Percentiles rank a stretch among this genome's conserved stretches.
Evolutionary conservation across 2,329 filamentous ascomycete species (phyloP).

Genomic region (Hypoxylon sp.): DNA sequence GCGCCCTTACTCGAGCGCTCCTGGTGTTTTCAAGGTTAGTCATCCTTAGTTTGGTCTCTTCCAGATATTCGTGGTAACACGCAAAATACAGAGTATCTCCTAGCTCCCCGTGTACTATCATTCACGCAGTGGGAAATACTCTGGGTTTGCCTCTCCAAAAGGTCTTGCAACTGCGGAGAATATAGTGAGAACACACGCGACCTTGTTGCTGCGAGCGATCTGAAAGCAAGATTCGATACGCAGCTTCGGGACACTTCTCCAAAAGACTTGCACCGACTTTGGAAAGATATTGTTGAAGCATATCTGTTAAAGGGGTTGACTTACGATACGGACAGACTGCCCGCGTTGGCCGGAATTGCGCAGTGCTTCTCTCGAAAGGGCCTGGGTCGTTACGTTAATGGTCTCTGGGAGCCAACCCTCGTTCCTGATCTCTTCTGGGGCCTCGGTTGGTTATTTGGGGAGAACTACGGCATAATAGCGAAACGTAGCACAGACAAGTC

Average conservation of each 20-base stretch:
- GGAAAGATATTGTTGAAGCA: conserved; percentile 31
- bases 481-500: conserved; percentile 23
- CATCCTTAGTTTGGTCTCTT: neutral
- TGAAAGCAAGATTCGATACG: conserved; percentile 37
- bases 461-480: conserved; percentile 14
- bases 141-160: conserved; percentile 33
- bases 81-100: conserved; percentile 32
- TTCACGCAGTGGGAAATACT: conserved; percentile 43
- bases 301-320: conserved; percentile 36
- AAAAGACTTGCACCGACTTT: conserved; percentile 28
- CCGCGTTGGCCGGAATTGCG: conserved; percentile 40
- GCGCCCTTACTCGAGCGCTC: conserved; percentile 35
- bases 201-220: conserved; percentile 31
- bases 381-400: conserved; percentile 37
- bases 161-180: conserved; percentile 37
- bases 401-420: conserved; percentile 36
- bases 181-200: conserved; percentile 31
- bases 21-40: conserved; percentile 43
- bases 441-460: conserved; percentile 1
- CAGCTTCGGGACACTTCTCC: conserved; percentile 13
- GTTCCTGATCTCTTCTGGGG: conserved; percentile 39
- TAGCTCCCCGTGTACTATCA: conserved; percentile 38
- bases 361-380: conserved; percentile 29
- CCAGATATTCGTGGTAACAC: neutral
- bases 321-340: conserved; percentile 35